Base-by-base conservation (phyloP, 2,329 filamentous ascomycete species). In the Thyridium curvatum region DNA sequence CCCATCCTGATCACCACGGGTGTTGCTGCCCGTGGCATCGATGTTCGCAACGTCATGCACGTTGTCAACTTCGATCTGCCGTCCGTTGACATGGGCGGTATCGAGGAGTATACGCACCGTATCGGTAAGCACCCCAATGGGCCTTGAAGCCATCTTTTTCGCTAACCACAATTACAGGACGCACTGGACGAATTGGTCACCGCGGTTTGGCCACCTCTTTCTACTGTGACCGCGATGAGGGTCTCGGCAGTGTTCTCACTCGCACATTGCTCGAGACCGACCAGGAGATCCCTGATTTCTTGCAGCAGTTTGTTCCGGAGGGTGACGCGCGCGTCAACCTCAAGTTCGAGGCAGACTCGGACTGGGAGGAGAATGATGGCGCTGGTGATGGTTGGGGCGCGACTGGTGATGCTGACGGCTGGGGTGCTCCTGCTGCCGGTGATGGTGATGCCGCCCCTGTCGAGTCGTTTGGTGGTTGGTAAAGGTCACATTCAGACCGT, bases 41-140 rank as follows among this genome's bases (percentile, higher is more conserved):
- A 97, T 50, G 83, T 96, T 29, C 78, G 78, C 41, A 88, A 93
- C 47, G 83, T 97, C 6, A 79, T 82, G 68, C 88, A 95, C 47
- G 85, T 98, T 43, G 83, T 98, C 72, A 97, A 98, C 64, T 97
- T 82, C 51, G 90, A 97, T 44, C 68, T 97, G 2, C 91, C 91
- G 0, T 79, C 72, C 5, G 64, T 71, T 32, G 68, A 79, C 1
- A 74, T 91, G 50, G 89, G 88, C n/a, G 91, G 90, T 3, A 94
- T 96, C 40, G 81, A 86, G 35, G 93, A 97, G 58, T 98, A 97
- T 52, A 81, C 85, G 18, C 93, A 98, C 56, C 87, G 93, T 12
- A 97, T 97, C 56, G 93, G 85, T 87, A 77, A 63, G 72, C 54
- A 17, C 7, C 18, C 18, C 14, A 14, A 26, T 9, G 9, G 14